Conservation (phyloP, 2,329 filamentous ascomycete species). For the Cladophialophora exuberans region DNA sequence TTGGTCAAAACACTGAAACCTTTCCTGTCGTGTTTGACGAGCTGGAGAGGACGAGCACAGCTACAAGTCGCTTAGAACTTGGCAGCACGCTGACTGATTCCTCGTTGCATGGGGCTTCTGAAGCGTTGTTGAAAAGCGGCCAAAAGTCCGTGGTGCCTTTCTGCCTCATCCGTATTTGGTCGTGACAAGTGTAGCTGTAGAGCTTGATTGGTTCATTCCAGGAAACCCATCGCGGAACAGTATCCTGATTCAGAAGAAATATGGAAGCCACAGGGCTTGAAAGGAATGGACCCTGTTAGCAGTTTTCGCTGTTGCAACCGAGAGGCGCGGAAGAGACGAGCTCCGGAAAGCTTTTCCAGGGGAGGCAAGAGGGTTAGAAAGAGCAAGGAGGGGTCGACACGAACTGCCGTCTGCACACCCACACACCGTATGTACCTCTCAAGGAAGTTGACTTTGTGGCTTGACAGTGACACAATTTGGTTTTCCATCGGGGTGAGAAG, state of each 20-base stretch:
- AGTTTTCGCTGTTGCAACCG: neutral
- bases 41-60: neutral
- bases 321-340: constrained; percentile 10
- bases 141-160: neutral
- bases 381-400: neutral
- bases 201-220: neutral
- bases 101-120: no score
- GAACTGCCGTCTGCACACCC: no score
- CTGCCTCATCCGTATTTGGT: neutral
- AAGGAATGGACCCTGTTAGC: neutral
- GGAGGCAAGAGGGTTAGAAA: neutral
- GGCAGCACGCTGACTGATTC: no score
- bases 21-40: neutral
- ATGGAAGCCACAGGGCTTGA: neutral
- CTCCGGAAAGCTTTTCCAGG: constrained; percentile 4
- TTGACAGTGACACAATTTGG: neutral
- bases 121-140: neutral
- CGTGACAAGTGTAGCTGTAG: neutral
- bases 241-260: constrained; percentile 1
- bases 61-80: neutral
- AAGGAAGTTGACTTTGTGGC: no score
- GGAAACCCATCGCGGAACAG: constrained; percentile 1
- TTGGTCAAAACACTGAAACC: neutral
- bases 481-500: neutral
- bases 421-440: no score